Base-by-base conservation (phyloP, 176 grass and related monocot species). In the Cenchrus americanus region DNA sequence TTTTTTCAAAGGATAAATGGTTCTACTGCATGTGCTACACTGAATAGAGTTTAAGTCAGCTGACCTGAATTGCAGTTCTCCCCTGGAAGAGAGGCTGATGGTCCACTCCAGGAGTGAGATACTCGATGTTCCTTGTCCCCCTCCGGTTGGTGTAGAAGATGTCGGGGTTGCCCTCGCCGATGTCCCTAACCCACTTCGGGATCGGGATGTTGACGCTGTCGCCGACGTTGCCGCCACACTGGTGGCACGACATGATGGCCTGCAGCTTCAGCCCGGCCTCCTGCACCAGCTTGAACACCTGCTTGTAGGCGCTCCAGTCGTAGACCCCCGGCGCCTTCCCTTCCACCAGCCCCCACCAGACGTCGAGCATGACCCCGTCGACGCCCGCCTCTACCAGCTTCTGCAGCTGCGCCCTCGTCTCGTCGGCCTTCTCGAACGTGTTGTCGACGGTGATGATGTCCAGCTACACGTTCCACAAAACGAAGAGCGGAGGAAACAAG, bases 341-440 rank as follows among this genome's bases (percentile, higher is more conserved):
- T 78, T 95, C 96, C 26, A 92, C 88, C 40, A 98, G 85, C 54
- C 96, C 96, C 96, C 96, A 98, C 93, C 96, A 98, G 26, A 98
- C 89, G 63, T 98, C 96, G 30, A 93, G 53, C 96, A 98, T 98
- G 67, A 98, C 77, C 4, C 93, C 91, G 5, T 98, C 92, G 14
- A 90, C 91, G 0, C 90, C 76, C 1, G 93, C 91, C 55, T 76
- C 85, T 4, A 8, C 42, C 73, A 94, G 87, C 81, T 85, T 83
- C 74, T 87, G 71, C 42, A 94, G 84, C 74, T 87, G 87, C 21
- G 59, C 72, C 74, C 82, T 80, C 41, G 77, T 77, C 53, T 91
- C 82, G 4, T 92, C 87, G 50, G 73, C 62, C 82, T 87, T 92
- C 80, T 80, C 84, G 18, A 92, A 75, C 22, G 11, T 86, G 78